Evolutionary conservation across 2,329 filamentous ascomycete species (phyloP), one percentile per base, ranked within the genome.

Genomic region (Penicillium sp.): DNA sequence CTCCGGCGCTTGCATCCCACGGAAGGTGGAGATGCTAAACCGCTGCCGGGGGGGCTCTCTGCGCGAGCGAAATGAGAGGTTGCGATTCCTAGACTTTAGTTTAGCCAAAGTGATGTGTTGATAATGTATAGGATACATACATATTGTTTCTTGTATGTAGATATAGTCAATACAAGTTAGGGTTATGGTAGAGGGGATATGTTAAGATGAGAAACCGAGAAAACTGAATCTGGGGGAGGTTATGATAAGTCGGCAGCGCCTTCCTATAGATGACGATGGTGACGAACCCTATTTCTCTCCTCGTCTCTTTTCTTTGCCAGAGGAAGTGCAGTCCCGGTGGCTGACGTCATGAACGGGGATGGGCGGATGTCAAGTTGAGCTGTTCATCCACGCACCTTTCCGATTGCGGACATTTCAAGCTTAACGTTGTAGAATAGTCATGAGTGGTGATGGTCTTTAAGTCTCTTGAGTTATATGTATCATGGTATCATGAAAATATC

Each of bases 1-100:
- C 75, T 97, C 92, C 5, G 93, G 91, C 73, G 96, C 91, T 67
- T 89, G 84, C 49, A 88, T 86, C 56, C 91, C 91, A 51, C 93
- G 91, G 55, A 99, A 86, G 21, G 91, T 94, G 64, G 85, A 87
- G 80, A 97, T 89, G 58, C 87, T 89, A 80, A 97, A 96, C 70
- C 86, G 88, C 73, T 90, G 87, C n/a, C 72, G 71, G 50, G 54
- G 55, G 25, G 65, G 61, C 52, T 71, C 71, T 58, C 57, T 70
- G 66, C 68, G 71, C 65, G 72, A 71, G 35, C 76, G 73, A 59
- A 76, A 70, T 37, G 76, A 78, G 2, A 78, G 67, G 54, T 71
- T 72, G 56, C 77, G 76, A 61, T 79, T 76, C 77, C 77, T 80
- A 21, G 15, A 17, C 27, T 13, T 61, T 21, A 53, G 35, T 35